Conservation (phyloP, 306 rosid genomes). For the Medicago truncatula region DNA sequence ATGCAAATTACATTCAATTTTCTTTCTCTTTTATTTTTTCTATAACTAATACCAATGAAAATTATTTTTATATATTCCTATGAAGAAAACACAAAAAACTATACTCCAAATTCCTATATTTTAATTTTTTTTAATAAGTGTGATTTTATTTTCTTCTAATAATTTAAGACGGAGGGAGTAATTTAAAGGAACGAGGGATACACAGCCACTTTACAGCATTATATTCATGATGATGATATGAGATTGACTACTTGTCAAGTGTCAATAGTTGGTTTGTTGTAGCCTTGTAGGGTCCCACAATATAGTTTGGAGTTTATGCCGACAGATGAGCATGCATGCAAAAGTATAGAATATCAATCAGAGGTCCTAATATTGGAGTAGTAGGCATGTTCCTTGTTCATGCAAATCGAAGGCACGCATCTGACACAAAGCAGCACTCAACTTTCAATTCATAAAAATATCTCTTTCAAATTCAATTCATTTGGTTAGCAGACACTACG, state of each 20-base stretch:
- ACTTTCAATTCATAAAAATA: neutral
- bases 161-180: too few relatives aligned
- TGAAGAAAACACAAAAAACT: too few relatives aligned
- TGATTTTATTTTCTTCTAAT: too few relatives aligned
- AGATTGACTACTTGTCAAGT: neutral
- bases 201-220: slow-evolving; percentile 25
- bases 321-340: slow-evolving; percentile 46
- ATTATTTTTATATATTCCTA: too few relatives aligned
- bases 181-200: too few relatives aligned
- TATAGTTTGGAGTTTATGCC: slow-evolving; percentile 44
- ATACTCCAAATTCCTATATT: too few relatives aligned
- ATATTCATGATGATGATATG: too few relatives aligned
- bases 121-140: too few relatives aligned
- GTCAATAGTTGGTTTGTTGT: neutral
- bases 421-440: slow-evolving; percentile 22
- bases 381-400: slow-evolving; percentile 28
- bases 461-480: neutral
- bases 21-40: too few relatives aligned
- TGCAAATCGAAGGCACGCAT: slow-evolving; percentile 20
- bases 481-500: neutral
- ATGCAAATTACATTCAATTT: too few relatives aligned
- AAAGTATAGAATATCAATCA: neutral
- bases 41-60: too few relatives aligned
- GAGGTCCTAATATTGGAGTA: neutral
- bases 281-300: neutral